These are phyloP conservation scores for Canavalia gladiata DNA, from an alignment of 306 rosid genomes.

Conservation along the genomic window DNA sequence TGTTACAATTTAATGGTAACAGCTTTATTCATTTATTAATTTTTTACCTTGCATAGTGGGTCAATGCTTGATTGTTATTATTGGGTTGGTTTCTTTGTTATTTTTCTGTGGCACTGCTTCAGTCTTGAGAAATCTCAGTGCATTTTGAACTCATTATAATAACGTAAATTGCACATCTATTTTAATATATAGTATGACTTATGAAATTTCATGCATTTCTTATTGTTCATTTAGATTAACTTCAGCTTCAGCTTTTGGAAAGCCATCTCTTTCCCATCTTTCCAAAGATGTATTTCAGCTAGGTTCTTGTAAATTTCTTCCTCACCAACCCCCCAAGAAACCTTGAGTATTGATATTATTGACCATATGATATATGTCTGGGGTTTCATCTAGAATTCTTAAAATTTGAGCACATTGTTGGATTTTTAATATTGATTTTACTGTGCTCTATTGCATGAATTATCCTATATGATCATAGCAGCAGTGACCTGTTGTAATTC, in stretches of 20 bases:
- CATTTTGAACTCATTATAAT: slow-evolving; percentile 1
- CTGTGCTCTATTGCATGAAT: background rate
- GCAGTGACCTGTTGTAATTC: background rate
- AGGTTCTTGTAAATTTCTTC: background rate
- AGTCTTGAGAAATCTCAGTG: slow-evolving; percentile 8
- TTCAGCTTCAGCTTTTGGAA: background rate
- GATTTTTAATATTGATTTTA: background rate
- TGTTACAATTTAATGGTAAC: background rate
- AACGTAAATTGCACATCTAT: background rate
- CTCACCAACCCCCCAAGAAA: background rate
- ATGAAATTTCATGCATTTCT: background rate
- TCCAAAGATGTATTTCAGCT: background rate
- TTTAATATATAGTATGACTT: background rate
- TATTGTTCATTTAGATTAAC: slow-evolving; percentile 7
- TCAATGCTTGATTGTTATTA: background rate
- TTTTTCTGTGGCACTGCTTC: slow-evolving; percentile 25
- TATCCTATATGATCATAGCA: background rate
- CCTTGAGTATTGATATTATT: background rate
- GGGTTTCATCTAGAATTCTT: background rate
- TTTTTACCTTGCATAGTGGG: background rate
- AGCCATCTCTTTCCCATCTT: background rate
- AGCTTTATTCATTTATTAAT: background rate
- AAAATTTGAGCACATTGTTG: background rate
- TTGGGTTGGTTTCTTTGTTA: background rate
- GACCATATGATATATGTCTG: background rate